Evolutionary conservation across 805 yeast genomes (phyloP).

Genomic region (Candida anglica): DNA sequence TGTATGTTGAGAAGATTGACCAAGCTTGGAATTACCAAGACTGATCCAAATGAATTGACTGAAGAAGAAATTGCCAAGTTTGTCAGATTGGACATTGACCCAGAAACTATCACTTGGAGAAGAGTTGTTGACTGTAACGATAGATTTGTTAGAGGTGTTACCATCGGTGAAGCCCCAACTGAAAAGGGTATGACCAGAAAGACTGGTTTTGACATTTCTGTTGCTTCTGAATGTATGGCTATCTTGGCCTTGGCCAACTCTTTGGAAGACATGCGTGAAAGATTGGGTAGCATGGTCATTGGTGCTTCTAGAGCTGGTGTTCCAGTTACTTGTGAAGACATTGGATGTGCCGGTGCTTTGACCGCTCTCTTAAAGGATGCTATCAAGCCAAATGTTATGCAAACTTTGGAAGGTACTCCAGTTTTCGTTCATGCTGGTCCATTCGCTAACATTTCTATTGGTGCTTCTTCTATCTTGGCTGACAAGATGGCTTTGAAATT

Average conservation of each 20-base stretch:
- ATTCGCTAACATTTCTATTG: slow-evolving; percentile 82
- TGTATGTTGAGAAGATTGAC: slow-evolving; percentile 65
- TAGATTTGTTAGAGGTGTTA: slow-evolving; percentile 72
- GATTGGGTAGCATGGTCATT: slow-evolving; percentile 74
- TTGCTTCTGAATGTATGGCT: slow-evolving; percentile 86
- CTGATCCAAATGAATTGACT: slow-evolving; percentile 69
- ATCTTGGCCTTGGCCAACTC: slow-evolving; percentile 72
- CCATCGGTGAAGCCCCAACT: slow-evolving; percentile 78
- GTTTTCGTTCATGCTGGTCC: slow-evolving; percentile 89
- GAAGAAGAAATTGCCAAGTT: slow-evolving; percentile 61
- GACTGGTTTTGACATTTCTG: slow-evolving; percentile 81
- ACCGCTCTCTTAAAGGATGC: slow-evolving; percentile 80
- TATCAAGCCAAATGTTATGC: slow-evolving; percentile 82
- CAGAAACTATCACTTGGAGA: slow-evolving; percentile 76
- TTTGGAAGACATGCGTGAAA: slow-evolving; percentile 64
- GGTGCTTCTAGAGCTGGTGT: slow-evolving; percentile 66
- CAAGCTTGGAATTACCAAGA: slow-evolving; percentile 65
- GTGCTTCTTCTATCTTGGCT: slow-evolving; percentile 80
- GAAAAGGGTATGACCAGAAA: slow-evolving; percentile 69
- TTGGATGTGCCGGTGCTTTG: slow-evolving; percentile 83
- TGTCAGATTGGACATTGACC: slow-evolving; percentile 72
- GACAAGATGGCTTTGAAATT: slow-evolving; percentile 78
- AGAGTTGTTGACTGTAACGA: slow-evolving; percentile 85
- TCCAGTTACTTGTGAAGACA: slow-evolving; percentile 78
- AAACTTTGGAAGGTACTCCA: slow-evolving; percentile 84